phyloP scores from a whole-genome alignment of 1,284 basidiomycete genomes.

The Farysia itapuensis region DNA sequence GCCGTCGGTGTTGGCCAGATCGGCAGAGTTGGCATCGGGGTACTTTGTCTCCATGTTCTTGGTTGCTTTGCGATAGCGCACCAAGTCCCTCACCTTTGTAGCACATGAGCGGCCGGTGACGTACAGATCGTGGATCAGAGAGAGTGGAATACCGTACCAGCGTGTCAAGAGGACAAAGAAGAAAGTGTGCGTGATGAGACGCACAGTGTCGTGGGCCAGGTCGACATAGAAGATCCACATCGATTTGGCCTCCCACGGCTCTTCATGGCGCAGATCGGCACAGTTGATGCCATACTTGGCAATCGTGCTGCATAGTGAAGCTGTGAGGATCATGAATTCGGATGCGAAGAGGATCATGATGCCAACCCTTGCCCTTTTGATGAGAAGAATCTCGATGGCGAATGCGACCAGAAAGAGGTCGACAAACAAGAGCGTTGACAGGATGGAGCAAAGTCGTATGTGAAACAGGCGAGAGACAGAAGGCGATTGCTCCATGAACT shows the following conservation, averaged over 20 bases:
- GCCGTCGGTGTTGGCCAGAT: conserved; percentile 79
- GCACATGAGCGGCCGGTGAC: conserved; percentile 89
- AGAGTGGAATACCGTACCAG: conserved; percentile 92
- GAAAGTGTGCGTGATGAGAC: conserved; percentile 81
- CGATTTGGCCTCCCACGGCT: conserved; percentile 89
- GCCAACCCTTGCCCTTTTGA: conserved; percentile 64
- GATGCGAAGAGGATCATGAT: conserved; percentile 85
- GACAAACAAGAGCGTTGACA: conserved; percentile 70
- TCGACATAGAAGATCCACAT: conserved; percentile 96
- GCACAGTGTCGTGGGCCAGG: conserved; percentile 80
- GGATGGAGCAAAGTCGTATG: conserved; percentile 74
- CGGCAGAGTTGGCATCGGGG: conserved; percentile 85
- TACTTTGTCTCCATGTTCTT: conserved; percentile 95
- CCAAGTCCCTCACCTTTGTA: conserved; percentile 77
- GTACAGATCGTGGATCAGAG: conserved; percentile 95
- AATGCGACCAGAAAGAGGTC: conserved; percentile 75
- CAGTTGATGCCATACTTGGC: conserved; percentile 83
- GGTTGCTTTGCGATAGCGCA: conserved; percentile 90
- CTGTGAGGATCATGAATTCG: conserved; percentile 81
- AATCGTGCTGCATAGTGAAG: conserved; percentile 75
- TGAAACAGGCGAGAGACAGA: conserved; percentile 81
- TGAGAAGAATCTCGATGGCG: conserved; percentile 67
- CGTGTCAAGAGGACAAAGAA: conserved; percentile 89
- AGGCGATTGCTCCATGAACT: conserved; percentile 97
- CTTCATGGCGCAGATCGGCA: conserved; percentile 67